Percentiles rank a stretch among this genome's conserved stretches.
phyloP scores from a whole-genome alignment of 495 filamentous ascomycete species.

The Podospora bellae-mahoneyi region DNA sequence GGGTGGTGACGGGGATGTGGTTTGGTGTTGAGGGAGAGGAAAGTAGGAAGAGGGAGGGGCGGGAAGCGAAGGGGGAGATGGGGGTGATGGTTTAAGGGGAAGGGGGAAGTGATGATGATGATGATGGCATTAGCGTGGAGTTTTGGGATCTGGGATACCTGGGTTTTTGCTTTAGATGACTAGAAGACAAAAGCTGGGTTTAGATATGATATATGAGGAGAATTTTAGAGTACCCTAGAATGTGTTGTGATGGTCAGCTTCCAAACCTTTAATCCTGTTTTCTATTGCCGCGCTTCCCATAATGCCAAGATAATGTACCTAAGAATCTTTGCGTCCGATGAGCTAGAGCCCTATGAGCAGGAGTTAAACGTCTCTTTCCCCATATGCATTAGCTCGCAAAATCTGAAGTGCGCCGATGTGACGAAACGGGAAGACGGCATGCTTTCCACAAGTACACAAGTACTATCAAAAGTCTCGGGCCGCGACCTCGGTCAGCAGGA shows the following conservation, averaged over 20 bases:
- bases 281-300: neutral
- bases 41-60: conserved; percentile 28
- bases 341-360: neutral
- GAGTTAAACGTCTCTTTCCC: neutral
- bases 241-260: neutral
- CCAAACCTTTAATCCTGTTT: neutral
- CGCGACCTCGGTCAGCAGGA: neutral
- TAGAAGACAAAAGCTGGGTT: neutral
- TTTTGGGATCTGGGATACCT: neutral
- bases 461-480: neutral
- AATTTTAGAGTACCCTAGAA: too few relatives aligned
- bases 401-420: neutral
- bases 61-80: conserved; percentile 14
- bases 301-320: neutral
- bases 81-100: neutral
- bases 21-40: conserved; percentile 35
- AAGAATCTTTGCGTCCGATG: neutral
- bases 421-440: neutral
- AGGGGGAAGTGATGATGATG: neutral
- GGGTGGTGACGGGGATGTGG: conserved; percentile 44
- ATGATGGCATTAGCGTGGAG: neutral
- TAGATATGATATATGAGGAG: too few relatives aligned
- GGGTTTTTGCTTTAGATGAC: neutral
- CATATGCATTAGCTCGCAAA: neutral
- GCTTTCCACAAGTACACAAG: neutral